Base-by-base conservation (phyloP, 495 filamentous ascomycete species). In the Barbatosphaeria neglecta region DNA sequence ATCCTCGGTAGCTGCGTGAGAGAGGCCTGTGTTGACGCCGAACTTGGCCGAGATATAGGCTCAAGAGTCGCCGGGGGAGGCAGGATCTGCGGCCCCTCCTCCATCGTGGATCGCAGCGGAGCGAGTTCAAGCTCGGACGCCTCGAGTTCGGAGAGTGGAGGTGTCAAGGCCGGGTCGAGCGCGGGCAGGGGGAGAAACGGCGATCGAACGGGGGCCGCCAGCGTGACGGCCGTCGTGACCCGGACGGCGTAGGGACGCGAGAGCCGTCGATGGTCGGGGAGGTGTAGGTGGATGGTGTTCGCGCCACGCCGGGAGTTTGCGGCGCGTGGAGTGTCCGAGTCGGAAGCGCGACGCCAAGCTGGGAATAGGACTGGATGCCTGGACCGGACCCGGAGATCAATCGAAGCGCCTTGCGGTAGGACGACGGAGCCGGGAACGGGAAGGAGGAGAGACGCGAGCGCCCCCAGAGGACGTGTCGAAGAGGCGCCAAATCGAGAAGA, bases 1-100 rank as follows among this genome's bases (percentile, higher is more conserved):
- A 83, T 64, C 8, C 69, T 71, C 11, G 80, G 76, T n/a, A 82
- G 70, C 18, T 76, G 72, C 22, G 73, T 58, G 7, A 65, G 18
- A 57, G 54, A 55, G 9, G 44, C 45, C 37, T 55, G 53, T 4
- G 59, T 68, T 6, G 73, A 73, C 16, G 67, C 67, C 40, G 72
- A 71, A 49, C 63, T 67, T n/a, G 68, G 72, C 48, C 67, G 60
- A 13, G 72, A 72, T 46, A 73, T 66, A 31, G 65, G 58, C 46
- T 76, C 74, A 37, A 69, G 45, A 9, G 50, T 44, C 9, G 65
- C 56, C 56, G 64, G 59, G 24, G 64, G 59, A 41, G 59, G 51
- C 39, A 61, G 33, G 15, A 41, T 47, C 20, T 62, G 61, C 22
- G 64, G 50, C 39, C 60, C 67, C 48, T 74, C 67, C 47, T 74